Percentiles rank a stretch among this genome's conserved stretches.
Evolutionary conservation across 1,284 basidiomycete genomes (phyloP).

Genomic region (Meira miltonrushii): DNA sequence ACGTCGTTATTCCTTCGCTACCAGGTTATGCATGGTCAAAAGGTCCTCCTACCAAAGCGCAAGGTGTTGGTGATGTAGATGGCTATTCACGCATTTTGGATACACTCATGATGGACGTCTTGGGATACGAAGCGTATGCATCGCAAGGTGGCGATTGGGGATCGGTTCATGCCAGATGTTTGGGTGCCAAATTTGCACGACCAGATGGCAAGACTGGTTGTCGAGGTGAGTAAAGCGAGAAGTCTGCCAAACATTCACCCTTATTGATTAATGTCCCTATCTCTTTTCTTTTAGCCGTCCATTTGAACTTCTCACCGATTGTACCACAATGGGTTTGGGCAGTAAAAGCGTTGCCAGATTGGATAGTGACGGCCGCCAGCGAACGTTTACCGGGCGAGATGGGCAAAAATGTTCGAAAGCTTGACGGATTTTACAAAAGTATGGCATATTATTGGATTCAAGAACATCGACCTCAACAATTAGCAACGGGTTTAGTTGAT

Average conservation of each 20-base stretch:
- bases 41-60: conserved; percentile 20
- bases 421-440: conserved; percentile 22
- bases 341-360: conserved; percentile 9
- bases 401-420: conserved; percentile 20
- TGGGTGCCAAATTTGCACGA: conserved; percentile 3
- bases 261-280: not conserved
- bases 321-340: conserved; percentile 25
- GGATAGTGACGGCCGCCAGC: not conserved
- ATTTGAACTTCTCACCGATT: conserved; percentile 41
- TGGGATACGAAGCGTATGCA: conserved; percentile 31
- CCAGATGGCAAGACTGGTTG: not conserved
- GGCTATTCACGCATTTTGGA: not conserved
- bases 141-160: conserved; percentile 44
- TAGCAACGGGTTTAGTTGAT: conserved; percentile 30
- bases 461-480: conserved; percentile 23
- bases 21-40: conserved; percentile 29
- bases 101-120: conserved; percentile 24
- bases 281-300: conserved; percentile 14
- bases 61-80: conserved; percentile 23
- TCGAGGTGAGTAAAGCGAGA: not conserved
- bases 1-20: conserved; percentile 33
- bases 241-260: not conserved
- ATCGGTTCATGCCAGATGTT: not conserved
- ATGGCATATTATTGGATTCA: conserved; percentile 37
- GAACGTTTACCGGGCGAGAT: conserved; percentile 15